A percentile compares a stretch with the other conserved stretches of the same genome.
phyloP scores from a whole-genome alignment of 768 basidiomycete species.

The Rhodotorula babjevae region DNA sequence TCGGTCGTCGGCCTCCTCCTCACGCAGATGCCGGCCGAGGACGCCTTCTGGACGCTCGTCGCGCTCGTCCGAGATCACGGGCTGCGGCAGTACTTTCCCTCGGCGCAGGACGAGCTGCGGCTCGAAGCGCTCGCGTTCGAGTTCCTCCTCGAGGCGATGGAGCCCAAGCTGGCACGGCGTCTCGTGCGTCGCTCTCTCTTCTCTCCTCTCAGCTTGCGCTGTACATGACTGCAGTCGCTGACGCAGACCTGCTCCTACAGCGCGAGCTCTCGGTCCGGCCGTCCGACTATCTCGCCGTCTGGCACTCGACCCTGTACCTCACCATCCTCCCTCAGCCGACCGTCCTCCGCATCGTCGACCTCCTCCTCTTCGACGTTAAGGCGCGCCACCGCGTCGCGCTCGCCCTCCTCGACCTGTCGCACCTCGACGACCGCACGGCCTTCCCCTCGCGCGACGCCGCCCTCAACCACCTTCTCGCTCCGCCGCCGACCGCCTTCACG shows the following conservation, averaged over 20 bases:
- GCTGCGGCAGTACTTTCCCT: constrained; percentile 21
- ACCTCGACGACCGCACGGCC: neutral
- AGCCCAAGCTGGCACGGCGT: constrained; percentile 21
- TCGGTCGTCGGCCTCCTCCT: constrained; percentile 21
- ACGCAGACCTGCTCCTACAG: neutral
- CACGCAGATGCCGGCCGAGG: constrained; percentile 18
- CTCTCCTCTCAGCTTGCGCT: too few relatives aligned
- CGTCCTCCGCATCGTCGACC: constrained; percentile 23
- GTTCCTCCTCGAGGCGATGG: constrained; percentile 17
- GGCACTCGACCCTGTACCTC: constrained; percentile 27
- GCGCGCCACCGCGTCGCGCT: constrained; percentile 22
- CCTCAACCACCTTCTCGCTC: constrained; percentile 22
- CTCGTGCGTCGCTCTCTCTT: constrained; percentile 6
- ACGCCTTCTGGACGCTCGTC: constrained; percentile 21
- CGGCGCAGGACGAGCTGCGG: constrained; percentile 4
- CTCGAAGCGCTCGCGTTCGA: constrained; percentile 22
- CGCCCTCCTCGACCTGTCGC: constrained; percentile 30
- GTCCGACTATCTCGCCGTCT: constrained; percentile 3
- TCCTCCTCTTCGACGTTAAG: constrained; percentile 24
- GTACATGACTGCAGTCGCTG: too few relatives aligned
- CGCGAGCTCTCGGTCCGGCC: constrained; percentile 11
- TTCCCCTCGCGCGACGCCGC: constrained; percentile 19
- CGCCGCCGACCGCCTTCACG: constrained; percentile 9
- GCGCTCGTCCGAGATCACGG: constrained; percentile 22
- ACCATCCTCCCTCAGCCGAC: constrained; percentile 18